Percentiles rank a stretch among this genome's conserved stretches.
Evolutionary conservation across 345 rosid species (phyloP).

Genomic region (Melaleuca quinquenervia): DNA sequence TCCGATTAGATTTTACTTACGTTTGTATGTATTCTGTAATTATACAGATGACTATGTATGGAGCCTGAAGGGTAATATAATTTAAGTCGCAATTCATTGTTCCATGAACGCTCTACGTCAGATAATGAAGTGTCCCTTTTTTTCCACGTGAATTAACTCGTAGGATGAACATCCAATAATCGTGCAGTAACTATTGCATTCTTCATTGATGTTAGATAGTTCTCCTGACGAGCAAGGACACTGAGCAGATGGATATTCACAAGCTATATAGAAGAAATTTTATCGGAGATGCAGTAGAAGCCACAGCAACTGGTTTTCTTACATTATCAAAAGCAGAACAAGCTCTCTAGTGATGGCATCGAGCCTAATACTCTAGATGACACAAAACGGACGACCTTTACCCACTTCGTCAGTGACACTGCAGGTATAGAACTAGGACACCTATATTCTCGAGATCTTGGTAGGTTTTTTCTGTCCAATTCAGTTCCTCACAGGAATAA

Average conservation of each 20-base stretch:
- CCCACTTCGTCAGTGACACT: not conserved
- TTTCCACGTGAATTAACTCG: not conserved
- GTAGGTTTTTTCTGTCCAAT: conserved; percentile 11
- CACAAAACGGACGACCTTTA: not conserved
- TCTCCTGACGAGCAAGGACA: not conserved
- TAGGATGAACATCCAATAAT: not conserved
- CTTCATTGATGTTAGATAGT: not conserved
- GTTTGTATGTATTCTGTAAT: not conserved
- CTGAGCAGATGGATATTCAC: not conserved
- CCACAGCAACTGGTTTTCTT: not conserved
- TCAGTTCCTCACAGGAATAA: conserved; percentile 21
- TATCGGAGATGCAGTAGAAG: not conserved
- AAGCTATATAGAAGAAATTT: not conserved
- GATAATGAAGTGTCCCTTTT: not conserved
- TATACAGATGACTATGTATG: not conserved
- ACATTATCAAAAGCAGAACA: not conserved
- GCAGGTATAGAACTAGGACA: not conserved
- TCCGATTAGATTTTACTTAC: not conserved
- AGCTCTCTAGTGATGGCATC: not conserved
- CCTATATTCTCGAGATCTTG: not conserved
- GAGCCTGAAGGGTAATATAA: not conserved
- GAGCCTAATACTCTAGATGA: not conserved
- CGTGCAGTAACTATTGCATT: not conserved
- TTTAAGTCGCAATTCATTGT: not conserved
- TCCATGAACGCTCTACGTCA: not conserved